Conservation (phyloP, 352 stramenopile genomes). For the Halophytophthora batemanensis region DNA sequence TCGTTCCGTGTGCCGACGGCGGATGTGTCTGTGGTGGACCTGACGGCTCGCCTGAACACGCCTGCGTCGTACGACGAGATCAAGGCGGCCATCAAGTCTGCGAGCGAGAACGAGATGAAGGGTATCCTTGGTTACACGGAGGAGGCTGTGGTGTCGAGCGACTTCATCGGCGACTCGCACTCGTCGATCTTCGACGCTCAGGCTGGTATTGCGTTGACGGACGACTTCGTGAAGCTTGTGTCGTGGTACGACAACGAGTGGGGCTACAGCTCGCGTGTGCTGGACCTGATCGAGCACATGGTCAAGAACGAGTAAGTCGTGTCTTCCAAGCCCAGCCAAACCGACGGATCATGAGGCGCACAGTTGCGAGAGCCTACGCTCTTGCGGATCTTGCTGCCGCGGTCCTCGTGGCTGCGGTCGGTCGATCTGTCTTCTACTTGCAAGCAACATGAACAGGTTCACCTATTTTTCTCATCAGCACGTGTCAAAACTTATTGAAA, state of each 20-base stretch:
- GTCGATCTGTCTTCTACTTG: too few relatives aligned
- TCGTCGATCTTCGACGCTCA: slow-evolving; percentile 98
- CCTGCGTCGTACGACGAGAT: slow-evolving; percentile 98
- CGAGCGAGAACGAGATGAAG: slow-evolving; percentile 93
- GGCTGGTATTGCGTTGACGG: slow-evolving; percentile 97
- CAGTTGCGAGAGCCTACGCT: too few relatives aligned
- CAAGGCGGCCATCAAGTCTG: slow-evolving; percentile 94
- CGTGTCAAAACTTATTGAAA: too few relatives aligned
- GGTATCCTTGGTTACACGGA: slow-evolving; percentile 98
- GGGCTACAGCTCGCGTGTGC: slow-evolving; percentile 96
- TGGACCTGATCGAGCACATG: slow-evolving; percentile 98
- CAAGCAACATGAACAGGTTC: too few relatives aligned
- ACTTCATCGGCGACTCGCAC: slow-evolving; percentile 95
- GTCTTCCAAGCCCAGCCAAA: too few relatives aligned
- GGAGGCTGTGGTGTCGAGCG: slow-evolving; percentile 95
- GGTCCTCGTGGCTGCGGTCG: slow-evolving; percentile 16
- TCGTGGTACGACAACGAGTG: slow-evolving; percentile 99
- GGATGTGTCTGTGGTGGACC: slow-evolving; percentile 89
- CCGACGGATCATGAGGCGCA: too few relatives aligned
- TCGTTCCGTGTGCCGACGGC: slow-evolving; percentile 90
- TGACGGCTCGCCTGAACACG: slow-evolving; percentile 82
- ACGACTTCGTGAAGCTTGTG: slow-evolving; percentile 99
- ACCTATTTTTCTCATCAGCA: too few relatives aligned
- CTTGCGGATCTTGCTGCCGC: slow-evolving; percentile 12
- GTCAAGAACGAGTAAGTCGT: slow-evolving; percentile 82